Evolutionary conservation across 1,284 basidiomycete genomes (phyloP), one percentile per base, ranked within the genome.

Genomic region (Xerocomus amazonicus): DNA sequence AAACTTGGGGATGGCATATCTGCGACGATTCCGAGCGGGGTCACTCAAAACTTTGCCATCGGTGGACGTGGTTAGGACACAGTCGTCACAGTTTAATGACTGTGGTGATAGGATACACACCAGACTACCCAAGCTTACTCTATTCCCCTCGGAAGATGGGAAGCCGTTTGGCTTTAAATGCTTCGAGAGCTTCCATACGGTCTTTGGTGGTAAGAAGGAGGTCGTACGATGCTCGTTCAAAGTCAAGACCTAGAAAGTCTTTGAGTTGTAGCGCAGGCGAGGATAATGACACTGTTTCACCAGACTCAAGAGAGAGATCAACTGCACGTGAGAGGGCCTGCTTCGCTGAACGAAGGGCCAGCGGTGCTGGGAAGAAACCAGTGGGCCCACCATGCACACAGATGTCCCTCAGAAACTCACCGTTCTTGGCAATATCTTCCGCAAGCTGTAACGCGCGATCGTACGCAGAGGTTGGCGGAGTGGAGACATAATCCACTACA

Each of bases 321-420:
- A 80, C 76, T 13, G 92, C 90, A 32, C 84, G 77, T 39, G 90
- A 89, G 51, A 97, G 88, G 3, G 92, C 91, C 56, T 84, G 77
- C 65, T 97, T 97, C 6, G 94, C 93, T 0, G 92, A 92, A 27
- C 85, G 79, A 14, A 97, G 75, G 2, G 94, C 93, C 32, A 97
- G 71, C 8, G 93, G 94, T 31, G 92, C 93, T 94, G 56, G 3
- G 37, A 53, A 43, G 35, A 48, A 9, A 43, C 14, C 9, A 9
- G 47, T 51, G 3, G 16, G 13, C 10, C 26, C 12, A 19, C 17
- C 26, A 26, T 12, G 4, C 3, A 17, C 10, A 7, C 8, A 43
- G 16, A 37, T 1, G 19, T 42, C 16, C 19, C 16, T 17, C 13
- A 23, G 9, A 47, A 37, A 61, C 75, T 36, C 52, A 89, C 90